Evolutionary conservation across 805 yeast species (phyloP).

Genomic region (Sugiyamaella americana): DNA sequence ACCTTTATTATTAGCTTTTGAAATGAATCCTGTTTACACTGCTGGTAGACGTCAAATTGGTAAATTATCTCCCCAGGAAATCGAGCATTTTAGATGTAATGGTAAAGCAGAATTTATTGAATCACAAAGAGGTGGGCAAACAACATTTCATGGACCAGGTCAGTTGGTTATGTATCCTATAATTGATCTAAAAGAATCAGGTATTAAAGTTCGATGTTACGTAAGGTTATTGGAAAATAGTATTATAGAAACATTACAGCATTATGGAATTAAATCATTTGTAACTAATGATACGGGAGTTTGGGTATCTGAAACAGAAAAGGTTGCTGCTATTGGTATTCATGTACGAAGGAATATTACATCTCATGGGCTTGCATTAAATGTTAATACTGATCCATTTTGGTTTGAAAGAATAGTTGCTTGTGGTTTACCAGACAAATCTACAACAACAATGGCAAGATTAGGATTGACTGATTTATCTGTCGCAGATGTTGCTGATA

Average conservation of each 20-base stretch:
- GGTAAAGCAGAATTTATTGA: constrained; percentile 57
- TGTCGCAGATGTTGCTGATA: constrained; percentile 38
- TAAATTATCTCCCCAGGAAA: constrained; percentile 35
- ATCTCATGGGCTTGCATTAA: constrained; percentile 83
- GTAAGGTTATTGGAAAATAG: constrained; percentile 58
- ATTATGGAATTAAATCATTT: constrained; percentile 41
- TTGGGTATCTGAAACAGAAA: constrained; percentile 57
- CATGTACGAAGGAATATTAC: constrained; percentile 80
- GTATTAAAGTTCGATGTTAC: constrained; percentile 56
- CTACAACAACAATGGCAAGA: constrained; percentile 47
- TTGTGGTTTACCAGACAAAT: constrained; percentile 71
- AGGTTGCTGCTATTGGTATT: constrained; percentile 86
- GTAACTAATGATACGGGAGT: constrained; percentile 79
- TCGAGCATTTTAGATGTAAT: constrained; percentile 24
- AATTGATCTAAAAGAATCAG: constrained; percentile 58
- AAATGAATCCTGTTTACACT: constrained; percentile 81
- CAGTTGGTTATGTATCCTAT: constrained; percentile 84
- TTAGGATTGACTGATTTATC: constrained; percentile 23
- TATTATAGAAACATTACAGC: constrained; percentile 42
- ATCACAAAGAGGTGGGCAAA: constrained; percentile 87
- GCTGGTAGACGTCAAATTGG: constrained; percentile 81
- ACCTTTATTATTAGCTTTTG: constrained; percentile 73
- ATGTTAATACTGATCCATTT: constrained; percentile 65
- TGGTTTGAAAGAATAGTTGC: constrained; percentile 68
- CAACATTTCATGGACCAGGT: constrained; percentile 96